A percentile compares a stretch with the other conserved stretches of the same genome.
Evolutionary conservation across 116 monocot species (phyloP).

Genomic region (Phalaenopsis hybrid): DNA sequence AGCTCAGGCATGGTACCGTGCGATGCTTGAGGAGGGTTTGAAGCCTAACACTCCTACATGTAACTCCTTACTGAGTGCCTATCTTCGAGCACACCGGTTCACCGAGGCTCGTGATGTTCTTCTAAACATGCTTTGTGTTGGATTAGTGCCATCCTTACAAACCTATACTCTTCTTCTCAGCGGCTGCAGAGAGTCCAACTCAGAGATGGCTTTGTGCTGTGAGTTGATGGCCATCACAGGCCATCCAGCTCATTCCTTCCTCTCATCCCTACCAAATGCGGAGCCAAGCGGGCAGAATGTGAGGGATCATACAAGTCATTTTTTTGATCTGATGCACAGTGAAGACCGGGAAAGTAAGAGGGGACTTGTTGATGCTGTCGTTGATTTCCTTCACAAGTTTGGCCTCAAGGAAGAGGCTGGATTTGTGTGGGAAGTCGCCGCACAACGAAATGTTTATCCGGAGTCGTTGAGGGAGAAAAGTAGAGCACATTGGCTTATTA

Average conservation of each 20-base stretch:
- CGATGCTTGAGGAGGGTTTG: constrained; percentile 79
- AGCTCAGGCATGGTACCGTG: constrained; percentile 66
- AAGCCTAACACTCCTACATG: constrained; percentile 83
- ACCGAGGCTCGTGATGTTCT: constrained; percentile 61
- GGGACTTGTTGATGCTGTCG: constrained; percentile 79
- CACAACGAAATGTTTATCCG: constrained; percentile 76
- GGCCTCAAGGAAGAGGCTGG: constrained; percentile 96
- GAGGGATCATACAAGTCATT: constrained; percentile 51
- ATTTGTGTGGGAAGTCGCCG: constrained; percentile 83
- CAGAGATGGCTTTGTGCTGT: constrained; percentile 36
- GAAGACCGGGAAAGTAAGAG: constrained; percentile 96
- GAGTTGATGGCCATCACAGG: constrained; percentile 73
- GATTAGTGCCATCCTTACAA: constrained; percentile 76
- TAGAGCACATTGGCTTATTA: constrained; percentile 72
- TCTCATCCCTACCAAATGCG: constrained; percentile 59
- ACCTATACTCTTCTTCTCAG: constrained; percentile 91
- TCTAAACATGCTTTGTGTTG: constrained; percentile 57
- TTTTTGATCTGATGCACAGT: constrained; percentile 79
- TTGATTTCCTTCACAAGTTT: constrained; percentile 89
- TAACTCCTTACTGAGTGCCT: constrained; percentile 90
- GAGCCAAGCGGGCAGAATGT: constrained; percentile 83
- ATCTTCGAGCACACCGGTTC: constrained; percentile 51
- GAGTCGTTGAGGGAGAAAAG: constrained; percentile 74
- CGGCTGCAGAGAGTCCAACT: constrained; percentile 44
- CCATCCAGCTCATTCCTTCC: constrained; percentile 81